A percentile compares a stretch with the other conserved stretches of the same genome.
Evolutionary conservation across 768 basidiomycete species (phyloP).

Genomic region (Rickenella mellea): DNA sequence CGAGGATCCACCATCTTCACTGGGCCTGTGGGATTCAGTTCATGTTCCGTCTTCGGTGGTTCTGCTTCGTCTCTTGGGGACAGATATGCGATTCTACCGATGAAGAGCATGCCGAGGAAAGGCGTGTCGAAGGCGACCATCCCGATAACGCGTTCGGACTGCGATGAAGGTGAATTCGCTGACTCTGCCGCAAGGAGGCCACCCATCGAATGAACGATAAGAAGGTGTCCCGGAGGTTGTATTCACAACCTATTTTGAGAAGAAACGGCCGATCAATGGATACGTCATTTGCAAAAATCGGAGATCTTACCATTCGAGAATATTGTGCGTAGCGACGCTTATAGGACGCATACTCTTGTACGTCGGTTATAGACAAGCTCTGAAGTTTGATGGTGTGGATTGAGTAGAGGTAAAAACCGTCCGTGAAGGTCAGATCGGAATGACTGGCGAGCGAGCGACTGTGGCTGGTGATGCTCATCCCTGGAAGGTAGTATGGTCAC

Average conservation of each 20-base stretch:
- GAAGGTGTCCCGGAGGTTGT: constrained; percentile 46
- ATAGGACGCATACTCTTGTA: constrained; percentile 51
- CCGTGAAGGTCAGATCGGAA: constrained; percentile 48
- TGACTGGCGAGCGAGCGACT: no score
- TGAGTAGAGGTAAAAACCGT: constrained; percentile 20
- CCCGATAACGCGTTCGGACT: constrained; percentile 37
- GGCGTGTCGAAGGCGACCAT: constrained; percentile 52
- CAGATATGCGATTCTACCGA: constrained; percentile 45
- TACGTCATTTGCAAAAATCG: not conserved
- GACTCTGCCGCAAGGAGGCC: constrained; percentile 51
- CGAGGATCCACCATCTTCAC: constrained; percentile 37
- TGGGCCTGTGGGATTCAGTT: constrained; percentile 32
- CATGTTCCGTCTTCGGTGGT: constrained; percentile 21
- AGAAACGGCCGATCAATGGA: constrained; percentile 2
- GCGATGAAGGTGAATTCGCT: constrained; percentile 29
- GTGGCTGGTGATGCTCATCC: no score
- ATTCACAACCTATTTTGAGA: constrained; percentile 34
- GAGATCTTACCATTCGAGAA: constrained; percentile 41
- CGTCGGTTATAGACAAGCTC: constrained; percentile 46
- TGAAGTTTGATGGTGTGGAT: constrained; percentile 26
- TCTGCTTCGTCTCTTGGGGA: constrained; percentile 25
- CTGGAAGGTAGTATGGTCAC: constrained; percentile 52
- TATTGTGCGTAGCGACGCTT: constrained; percentile 38
- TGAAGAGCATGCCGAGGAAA: constrained; percentile 50
- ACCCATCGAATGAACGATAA: constrained; percentile 53